Conservation (phyloP, 306 rosid genomes). For the apple (Malus domestica) region ASM211411v1 NC_041800.1:18180001-18180500, state of each 20-base stretch:
- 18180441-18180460: neutral
- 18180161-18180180: conserved; percentile 97
- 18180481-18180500: conserved; percentile 26
- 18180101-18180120: neutral
- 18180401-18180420: neutral
- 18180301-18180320: neutral
- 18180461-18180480: conserved; percentile 10
- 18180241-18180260: conserved; percentile 99
- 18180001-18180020: conserved; percentile 95
- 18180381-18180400: neutral
- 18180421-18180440: neutral
- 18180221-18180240: conserved; percentile 88
- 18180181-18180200: conserved; percentile 96
- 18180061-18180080: neutral
- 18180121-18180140: neutral
- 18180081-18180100: neutral
- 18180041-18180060: neutral
- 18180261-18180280: conserved; percentile 10
- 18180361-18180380: neutral
- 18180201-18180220: conserved; percentile 84
- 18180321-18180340: neutral
- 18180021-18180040: conserved; percentile 60
- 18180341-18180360: neutral
- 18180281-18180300: neutral
- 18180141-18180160: conserved; percentile 85